These are phyloP conservation scores for Naumovozyma dairenensis DNA, from an alignment of 805 yeast genomes.

Conservation along the genomic window DNA sequence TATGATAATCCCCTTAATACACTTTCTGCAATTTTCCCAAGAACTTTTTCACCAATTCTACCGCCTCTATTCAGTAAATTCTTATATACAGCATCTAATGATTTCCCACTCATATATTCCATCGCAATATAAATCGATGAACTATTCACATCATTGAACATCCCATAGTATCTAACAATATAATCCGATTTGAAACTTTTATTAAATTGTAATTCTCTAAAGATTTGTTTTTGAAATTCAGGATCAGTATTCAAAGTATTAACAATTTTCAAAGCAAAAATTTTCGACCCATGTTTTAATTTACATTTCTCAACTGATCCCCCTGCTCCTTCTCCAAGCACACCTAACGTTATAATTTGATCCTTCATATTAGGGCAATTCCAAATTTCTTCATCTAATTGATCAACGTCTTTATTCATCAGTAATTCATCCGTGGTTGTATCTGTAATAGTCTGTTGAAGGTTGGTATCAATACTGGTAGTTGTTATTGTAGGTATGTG, in stretches of 20 bases:
- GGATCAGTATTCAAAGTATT: constrained; percentile 49
- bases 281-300: constrained; percentile 44
- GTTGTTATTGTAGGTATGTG: background rate
- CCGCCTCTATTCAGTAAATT: constrained; percentile 66
- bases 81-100: constrained; percentile 84
- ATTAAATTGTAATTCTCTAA: constrained; percentile 85
- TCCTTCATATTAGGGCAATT: constrained; percentile 39
- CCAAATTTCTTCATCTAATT: constrained; percentile 72
- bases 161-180: constrained; percentile 89
- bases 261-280: constrained; percentile 70
- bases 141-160: constrained; percentile 65
- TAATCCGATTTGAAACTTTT: constrained; percentile 70
- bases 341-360: constrained; percentile 56
- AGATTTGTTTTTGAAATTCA: constrained; percentile 78
- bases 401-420: constrained; percentile 35
- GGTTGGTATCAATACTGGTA: background rate
- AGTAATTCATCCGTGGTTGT: background rate
- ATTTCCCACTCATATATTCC: constrained; percentile 95
- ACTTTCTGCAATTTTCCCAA: constrained; percentile 83
- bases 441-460: background rate
- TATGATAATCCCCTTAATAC: constrained; percentile 80
- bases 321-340: constrained; percentile 90
- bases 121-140: constrained; percentile 86
- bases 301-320: constrained; percentile 81
- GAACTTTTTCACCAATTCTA: constrained; percentile 82